Evolutionary conservation across 768 basidiomycete species (phyloP), one percentile per base, ranked within the genome.

Genomic region (Psilocybe subaeruginosa): DNA sequence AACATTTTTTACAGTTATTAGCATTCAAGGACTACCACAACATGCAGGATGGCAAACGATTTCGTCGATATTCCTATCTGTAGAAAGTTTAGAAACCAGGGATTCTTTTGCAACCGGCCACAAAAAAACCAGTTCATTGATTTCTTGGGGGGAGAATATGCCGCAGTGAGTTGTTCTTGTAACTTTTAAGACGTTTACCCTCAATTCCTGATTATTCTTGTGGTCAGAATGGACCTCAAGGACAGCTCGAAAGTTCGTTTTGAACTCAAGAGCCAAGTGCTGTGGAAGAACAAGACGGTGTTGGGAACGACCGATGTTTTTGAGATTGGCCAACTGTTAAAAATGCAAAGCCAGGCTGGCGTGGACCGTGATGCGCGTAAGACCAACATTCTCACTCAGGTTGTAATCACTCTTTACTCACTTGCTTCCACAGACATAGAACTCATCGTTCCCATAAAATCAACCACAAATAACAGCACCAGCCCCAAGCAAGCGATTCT

Each of bases 131-230:
- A 46, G 46, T 41, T 11, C 62, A 19, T 33, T 49, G 4, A 67
- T 68, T 3, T 17, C 50, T 27, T 70, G 69, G 69, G 58, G 54
- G 7, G 67, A 70, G 39, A 70, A 70, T 50, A 39, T 68, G 55
- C 67, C 66, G 23, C 39, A 57, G 68, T 68, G 52, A 35, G 64
- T 57, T 6, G 16, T 27, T 48, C 31, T 27, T 23, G 11, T 29
- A 19, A 2, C n/a, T 6, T 3, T 9, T 39, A 14, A 23, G 2
- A 51, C 16, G 17, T 11, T 59, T 41, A 30, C 31, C 16, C 16
- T 52, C 3, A n/a, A 37, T 39, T 43, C 4, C 33, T 35, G 33
- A 35, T 52, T 9, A 55, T 29, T 30, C 35, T 35, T 29, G 17
- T 46, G 39, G 39, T 45, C 52, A 68, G 67, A 16, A 41, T 64